Percentiles rank a stretch among this genome's conserved stretches.
Evolutionary conservation across 2,329 filamentous ascomycete genomes (phyloP).

Genomic region (Venturia pyrina): DNA sequence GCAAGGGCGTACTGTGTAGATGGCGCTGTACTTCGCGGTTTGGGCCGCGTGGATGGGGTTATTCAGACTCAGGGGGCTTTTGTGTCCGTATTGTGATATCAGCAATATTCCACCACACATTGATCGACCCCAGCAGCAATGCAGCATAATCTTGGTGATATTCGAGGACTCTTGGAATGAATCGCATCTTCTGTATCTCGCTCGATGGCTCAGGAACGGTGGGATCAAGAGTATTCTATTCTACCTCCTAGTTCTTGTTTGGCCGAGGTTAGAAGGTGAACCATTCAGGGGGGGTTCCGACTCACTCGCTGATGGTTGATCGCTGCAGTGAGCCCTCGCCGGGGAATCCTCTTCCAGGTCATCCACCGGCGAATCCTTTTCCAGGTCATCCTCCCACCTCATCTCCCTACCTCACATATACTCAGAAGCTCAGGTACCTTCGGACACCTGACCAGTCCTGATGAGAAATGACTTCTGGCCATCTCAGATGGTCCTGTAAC

Average conservation of each 20-base stretch:
- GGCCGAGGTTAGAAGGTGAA: too few relatives aligned
- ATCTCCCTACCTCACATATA: conserved; percentile 3
- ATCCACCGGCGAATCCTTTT: background rate
- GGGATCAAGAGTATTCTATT: background rate
- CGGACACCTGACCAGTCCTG: background rate
- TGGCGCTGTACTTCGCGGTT: too few relatives aligned
- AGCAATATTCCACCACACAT: too few relatives aligned
- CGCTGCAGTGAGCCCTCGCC: background rate
- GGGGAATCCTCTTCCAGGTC: background rate
- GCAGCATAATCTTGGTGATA: background rate
- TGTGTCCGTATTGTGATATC: too few relatives aligned
- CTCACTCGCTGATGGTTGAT: too few relatives aligned
- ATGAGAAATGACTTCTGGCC: background rate
- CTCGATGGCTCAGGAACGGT: too few relatives aligned
- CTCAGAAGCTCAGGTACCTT: background rate
- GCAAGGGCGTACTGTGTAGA: background rate
- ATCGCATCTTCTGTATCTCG: background rate
- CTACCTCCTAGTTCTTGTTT: background rate
- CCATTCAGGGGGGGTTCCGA: too few relatives aligned
- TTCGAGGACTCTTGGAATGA: background rate
- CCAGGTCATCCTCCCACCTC: background rate
- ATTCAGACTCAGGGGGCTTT: too few relatives aligned
- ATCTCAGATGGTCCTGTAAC: background rate
- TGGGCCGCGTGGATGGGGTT: too few relatives aligned
- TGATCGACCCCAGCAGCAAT: background rate